A percentile compares a stretch with the other conserved stretches of the same genome.
phyloP scores from a whole-genome alignment of 352 stramenopile genomes.

The Albugo candida region DNA sequence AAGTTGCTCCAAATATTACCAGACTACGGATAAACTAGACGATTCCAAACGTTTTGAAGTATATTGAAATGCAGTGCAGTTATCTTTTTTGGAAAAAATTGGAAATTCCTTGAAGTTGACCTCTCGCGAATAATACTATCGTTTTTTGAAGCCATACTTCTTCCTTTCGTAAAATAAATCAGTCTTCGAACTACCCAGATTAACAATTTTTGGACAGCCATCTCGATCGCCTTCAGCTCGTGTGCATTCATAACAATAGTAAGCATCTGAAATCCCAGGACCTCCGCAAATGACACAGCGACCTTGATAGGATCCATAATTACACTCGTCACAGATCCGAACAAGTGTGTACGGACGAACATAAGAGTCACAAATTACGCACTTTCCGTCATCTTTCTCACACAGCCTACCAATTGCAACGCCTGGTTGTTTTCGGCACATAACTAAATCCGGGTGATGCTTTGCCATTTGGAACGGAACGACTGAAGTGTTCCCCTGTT shows the following conservation, averaged over 20 bases:
- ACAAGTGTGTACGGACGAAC: slow-evolving; percentile 94
- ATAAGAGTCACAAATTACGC: slow-evolving; percentile 99
- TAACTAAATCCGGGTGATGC: slow-evolving; percentile 99
- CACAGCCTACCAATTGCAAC: slow-evolving; percentile 94
- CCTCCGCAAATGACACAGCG: slow-evolving; percentile 97
- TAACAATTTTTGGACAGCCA: slow-evolving; percentile 99
- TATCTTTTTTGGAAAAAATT: too few relatives aligned
- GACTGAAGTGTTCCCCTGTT: too few relatives aligned
- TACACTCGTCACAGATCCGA: slow-evolving; percentile 99
- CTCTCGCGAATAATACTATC: slow-evolving; percentile 11
- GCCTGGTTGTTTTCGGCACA: slow-evolving; percentile 99
- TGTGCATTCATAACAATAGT: slow-evolving; percentile 98
- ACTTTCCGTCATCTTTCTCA: slow-evolving; percentile 99
- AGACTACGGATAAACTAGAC: too few relatives aligned
- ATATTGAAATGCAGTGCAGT: too few relatives aligned
- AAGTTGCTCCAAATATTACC: slow-evolving; percentile 13
- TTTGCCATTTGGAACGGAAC: slow-evolving; percentile 84
- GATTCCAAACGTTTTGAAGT: too few relatives aligned
- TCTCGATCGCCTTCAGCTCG: slow-evolving; percentile 92
- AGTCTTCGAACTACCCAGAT: slow-evolving; percentile 86
- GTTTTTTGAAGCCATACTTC: slow-evolving; percentile 91
- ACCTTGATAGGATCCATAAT: slow-evolving; percentile 94
- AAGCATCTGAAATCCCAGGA: slow-evolving; percentile 95
- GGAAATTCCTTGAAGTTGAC: too few relatives aligned
- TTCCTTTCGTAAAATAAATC: slow-evolving; percentile 99